Evolutionary conservation across 257 asterid species (phyloP), one percentile per base, ranked within the genome.

Genomic region (Fraxinus quadrangulata): DNA sequence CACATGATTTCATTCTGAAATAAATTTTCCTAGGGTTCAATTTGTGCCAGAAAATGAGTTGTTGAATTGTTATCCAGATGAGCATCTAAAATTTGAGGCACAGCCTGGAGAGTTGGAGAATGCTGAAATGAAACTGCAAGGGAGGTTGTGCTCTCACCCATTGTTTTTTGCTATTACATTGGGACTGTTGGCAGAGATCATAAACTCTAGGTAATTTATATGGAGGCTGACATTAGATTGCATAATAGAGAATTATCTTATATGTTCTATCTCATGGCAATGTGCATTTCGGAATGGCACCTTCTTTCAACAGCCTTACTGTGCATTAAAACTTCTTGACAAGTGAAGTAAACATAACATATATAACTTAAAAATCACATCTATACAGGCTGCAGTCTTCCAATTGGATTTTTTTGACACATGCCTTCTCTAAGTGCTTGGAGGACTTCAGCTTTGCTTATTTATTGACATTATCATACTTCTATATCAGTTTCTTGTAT

Each of bases 101-200:
- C 86, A 73, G 59, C 73, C 80, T 74, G 74, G 74, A 74, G 82
- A 78, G 81, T 73, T 78, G 59, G 86, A 73, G 69, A 81, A 76
- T 75, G 68, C 77, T 66, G 84, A 71, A 74, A 80, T 78, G 75
- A 69, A 75, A 59, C 70, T 78, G 77, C 89, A 81, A 84, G 89
- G 86, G 67, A 85, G 82, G 75, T 73, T 89, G 76, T 88, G 86
- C 78, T 67, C 84, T 56, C 98, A 94, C 84, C 96, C 97, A 40
- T 87, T 94, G 69, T 94, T 92, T 87, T 94, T 89, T 83, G 97
- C 97, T 81, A 83, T 94, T 72, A 86, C 98, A 40, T 80, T 94
- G 97, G 86, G 94, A 59, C 87, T 94, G 36, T 80, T 94, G 85
- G 97, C 96, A 54, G 98, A 94, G 88, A 86, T 94, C 79, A 91